phyloP scores from a whole-genome alignment of 2,329 filamentous ascomycete genomes.

The Catunica adiposa region DNA sequence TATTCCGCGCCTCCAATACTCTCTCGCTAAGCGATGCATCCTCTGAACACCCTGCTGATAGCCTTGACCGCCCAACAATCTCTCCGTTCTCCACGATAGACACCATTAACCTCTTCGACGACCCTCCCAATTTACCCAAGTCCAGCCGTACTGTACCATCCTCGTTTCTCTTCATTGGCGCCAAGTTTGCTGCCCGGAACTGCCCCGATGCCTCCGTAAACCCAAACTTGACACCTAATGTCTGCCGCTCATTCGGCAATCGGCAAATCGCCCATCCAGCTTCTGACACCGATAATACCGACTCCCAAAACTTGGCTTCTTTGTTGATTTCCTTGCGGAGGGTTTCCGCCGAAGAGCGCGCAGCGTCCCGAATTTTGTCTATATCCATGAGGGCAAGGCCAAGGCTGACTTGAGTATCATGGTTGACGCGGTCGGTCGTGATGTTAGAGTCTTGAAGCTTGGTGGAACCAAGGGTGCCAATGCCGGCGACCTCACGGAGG shows the following conservation, averaged over 20 bases:
- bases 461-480: constrained; percentile 57
- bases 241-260: constrained; percentile 54
- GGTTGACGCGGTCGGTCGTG: constrained; percentile 36
- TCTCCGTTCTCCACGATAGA: constrained; percentile 39
- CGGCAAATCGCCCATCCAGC: constrained; percentile 76
- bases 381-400: constrained; percentile 71
- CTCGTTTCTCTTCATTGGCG: constrained; percentile 56
- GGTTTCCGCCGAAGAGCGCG: constrained; percentile 54
- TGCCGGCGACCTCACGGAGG: constrained; percentile 54
- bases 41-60: constrained; percentile 32
- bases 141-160: constrained; percentile 66
- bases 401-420: constrained; percentile 39
- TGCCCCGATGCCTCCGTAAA: constrained; percentile 56
- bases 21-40: constrained; percentile 45
- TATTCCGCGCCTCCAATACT: constrained; percentile 61
- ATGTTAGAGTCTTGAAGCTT: constrained; percentile 44
- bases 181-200: constrained; percentile 57
- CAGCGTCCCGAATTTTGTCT: constrained; percentile 54
- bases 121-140: constrained; percentile 33
- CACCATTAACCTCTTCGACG: constrained; percentile 48
- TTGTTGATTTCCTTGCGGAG: constrained; percentile 61
- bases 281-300: constrained; percentile 64
- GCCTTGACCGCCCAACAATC: constrained; percentile 39
- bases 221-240: constrained; percentile 74
- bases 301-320: constrained; percentile 79